A percentile compares a stretch with the other conserved stretches of the same genome.
Conservation (phyloP, 2,329 filamentous ascomycete species). For the Clonostachys rosea region DNA sequence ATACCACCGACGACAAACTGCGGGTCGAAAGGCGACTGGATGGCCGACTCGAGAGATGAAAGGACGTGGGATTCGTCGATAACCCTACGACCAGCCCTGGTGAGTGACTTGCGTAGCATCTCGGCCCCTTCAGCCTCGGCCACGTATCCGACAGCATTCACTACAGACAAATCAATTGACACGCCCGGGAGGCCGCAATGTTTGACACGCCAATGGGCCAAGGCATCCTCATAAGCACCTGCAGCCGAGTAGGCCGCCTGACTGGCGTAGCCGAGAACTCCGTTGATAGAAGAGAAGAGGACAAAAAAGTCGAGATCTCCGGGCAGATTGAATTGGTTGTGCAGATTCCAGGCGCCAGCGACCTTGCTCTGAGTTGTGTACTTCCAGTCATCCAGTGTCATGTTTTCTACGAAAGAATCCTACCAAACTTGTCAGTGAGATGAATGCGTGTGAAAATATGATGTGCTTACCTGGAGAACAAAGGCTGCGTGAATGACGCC, state of each 20-base stretch:
- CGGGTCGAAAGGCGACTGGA: too few relatives aligned
- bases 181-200: conserved; percentile 32
- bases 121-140: conserved; percentile 31
- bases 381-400: conserved; percentile 26
- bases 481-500: conserved; percentile 14
- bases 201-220: background rate
- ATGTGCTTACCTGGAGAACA: conserved; percentile 1
- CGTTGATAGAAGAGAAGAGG: conserved; percentile 33
- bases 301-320: conserved; percentile 27
- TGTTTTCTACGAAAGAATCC: conserved; percentile 22
- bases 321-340: conserved; percentile 14
- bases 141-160: conserved; percentile 45
- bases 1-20: too few relatives aligned
- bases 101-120: too few relatives aligned
- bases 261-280: conserved; percentile 17
- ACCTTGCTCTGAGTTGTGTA: conserved; percentile 25
- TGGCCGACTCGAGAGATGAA: too few relatives aligned
- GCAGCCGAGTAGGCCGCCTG: conserved; percentile 25
- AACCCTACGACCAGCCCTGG: too few relatives aligned
- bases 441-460: too few relatives aligned
- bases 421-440: too few relatives aligned
- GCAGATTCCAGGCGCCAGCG: conserved; percentile 31
- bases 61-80: too few relatives aligned
- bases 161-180: conserved; percentile 46
- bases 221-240: too few relatives aligned